These are phyloP conservation scores for Centaurea solstitialis DNA, from an alignment of 129 eudicot species.

Conservation along the genomic window DNA sequence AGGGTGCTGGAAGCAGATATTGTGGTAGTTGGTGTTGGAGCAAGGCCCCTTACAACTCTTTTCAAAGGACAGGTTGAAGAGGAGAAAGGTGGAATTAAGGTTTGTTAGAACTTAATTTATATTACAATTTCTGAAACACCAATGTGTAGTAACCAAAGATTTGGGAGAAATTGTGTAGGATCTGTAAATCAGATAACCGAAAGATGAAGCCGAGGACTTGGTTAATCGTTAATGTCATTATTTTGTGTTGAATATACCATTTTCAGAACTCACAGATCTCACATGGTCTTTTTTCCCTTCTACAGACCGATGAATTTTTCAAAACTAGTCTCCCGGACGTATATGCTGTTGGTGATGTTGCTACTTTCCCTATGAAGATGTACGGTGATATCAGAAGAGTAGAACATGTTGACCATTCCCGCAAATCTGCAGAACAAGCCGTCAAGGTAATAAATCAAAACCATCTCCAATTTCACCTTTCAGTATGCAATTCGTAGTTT, in stretches of 20 bases:
- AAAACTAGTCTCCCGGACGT: slow-evolving; percentile 85
- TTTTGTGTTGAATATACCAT: neutral
- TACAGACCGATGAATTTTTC: slow-evolving; percentile 94
- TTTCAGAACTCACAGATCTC: neutral
- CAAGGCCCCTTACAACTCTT: slow-evolving; percentile 75
- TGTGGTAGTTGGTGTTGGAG: slow-evolving; percentile 98
- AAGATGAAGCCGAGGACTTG: neutral
- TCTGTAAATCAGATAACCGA: neutral
- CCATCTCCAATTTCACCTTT: neutral
- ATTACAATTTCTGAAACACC: neutral
- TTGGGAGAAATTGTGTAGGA: too few relatives aligned
- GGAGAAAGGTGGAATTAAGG: slow-evolving; percentile 99
- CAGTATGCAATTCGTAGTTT: neutral
- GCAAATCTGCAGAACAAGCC: slow-evolving; percentile 99
- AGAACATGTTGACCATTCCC: slow-evolving; percentile 98
- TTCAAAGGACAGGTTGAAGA: slow-evolving; percentile 97
- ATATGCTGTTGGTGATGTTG: slow-evolving; percentile 99
- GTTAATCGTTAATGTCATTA: neutral
- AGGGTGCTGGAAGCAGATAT: slow-evolving; percentile 94
- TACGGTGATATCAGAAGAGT: slow-evolving; percentile 88
- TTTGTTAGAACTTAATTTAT: slow-evolving; percentile 6
- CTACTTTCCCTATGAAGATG: slow-evolving; percentile 93
- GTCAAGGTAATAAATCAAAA: slow-evolving; percentile 63
- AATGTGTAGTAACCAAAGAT: too few relatives aligned
- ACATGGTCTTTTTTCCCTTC: slow-evolving; percentile 12